Percentiles rank a stretch among this genome's conserved stretches.
Evolutionary conservation across 1,284 basidiomycete genomes (phyloP).

Genomic region (Cystobasidium slooffiae): DNA sequence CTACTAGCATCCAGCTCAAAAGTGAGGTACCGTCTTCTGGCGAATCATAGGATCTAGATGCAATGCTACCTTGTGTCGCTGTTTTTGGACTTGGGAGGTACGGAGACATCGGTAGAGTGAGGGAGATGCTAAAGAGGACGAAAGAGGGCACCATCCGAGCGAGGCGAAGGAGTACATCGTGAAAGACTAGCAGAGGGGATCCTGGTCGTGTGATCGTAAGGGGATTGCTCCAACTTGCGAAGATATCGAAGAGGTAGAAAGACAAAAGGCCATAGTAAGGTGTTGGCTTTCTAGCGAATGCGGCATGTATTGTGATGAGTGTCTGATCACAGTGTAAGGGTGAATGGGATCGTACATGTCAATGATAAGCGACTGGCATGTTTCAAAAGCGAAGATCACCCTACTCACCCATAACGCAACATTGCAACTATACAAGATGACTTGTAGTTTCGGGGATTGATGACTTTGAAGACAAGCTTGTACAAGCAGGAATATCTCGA

Average conservation of each 20-base stretch:
- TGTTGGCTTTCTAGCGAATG: conserved; percentile 13
- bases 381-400: background rate
- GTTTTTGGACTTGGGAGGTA: conserved; percentile 5
- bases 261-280: conserved; percentile 27
- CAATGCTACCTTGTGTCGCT: background rate
- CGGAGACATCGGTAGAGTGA: conserved; percentile 28
- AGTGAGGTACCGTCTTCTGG: conserved; percentile 41
- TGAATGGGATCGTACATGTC: background rate
- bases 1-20: conserved; percentile 27
- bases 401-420: conserved; percentile 21
- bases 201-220: background rate
- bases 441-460: background rate
- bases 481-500: conserved; percentile 32
- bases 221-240: conserved; percentile 6
- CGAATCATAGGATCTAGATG: conserved; percentile 23
- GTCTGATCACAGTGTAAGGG: background rate
- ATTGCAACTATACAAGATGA: background rate
- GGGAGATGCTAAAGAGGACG: conserved; percentile 6
- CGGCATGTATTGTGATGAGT: conserved; percentile 10
- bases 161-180: background rate
- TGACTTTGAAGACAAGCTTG: background rate
- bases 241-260: conserved; percentile 31
- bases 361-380: background rate
- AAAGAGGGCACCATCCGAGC: background rate
- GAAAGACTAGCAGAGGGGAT: background rate